These are phyloP conservation scores for Candida ovalis DNA, from an alignment of 805 yeast species.

Conservation along the genomic window DNA sequence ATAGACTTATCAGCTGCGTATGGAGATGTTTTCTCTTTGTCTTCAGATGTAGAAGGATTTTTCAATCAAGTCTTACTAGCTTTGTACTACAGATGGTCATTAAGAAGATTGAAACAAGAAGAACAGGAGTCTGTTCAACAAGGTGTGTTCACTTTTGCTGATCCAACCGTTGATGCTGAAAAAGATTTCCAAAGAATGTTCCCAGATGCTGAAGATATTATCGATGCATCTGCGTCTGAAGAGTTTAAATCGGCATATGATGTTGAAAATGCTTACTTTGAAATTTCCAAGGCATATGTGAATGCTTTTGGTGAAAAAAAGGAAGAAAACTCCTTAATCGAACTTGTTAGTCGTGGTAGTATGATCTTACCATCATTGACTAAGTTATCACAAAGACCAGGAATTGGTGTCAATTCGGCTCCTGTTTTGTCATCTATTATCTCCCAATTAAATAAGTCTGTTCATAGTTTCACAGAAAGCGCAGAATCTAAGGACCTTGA, in stretches of 20 bases:
- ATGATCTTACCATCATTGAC: conserved; percentile 28
- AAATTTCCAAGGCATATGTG: conserved; percentile 48
- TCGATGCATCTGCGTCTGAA: conserved; percentile 34
- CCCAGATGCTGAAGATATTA: conserved; percentile 79
- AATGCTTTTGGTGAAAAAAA: conserved; percentile 32
- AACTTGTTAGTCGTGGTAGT: conserved; percentile 41
- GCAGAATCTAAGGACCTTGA: conserved; percentile 33
- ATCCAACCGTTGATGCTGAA: conserved; percentile 64
- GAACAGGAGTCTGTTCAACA: conserved; percentile 57
- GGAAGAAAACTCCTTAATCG: conserved; percentile 13
- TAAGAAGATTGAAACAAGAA: conserved; percentile 63
- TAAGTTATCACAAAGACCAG: conserved; percentile 21
- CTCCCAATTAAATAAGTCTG: conserved; percentile 31
- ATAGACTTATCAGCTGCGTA: conserved; percentile 41
- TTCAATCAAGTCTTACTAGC: conserved; percentile 50
- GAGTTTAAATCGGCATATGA: conserved; percentile 12
- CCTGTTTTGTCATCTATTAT: conserved; percentile 35
- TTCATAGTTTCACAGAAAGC: conserved; percentile 25
- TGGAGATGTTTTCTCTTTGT: conserved; percentile 1
- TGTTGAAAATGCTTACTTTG: conserved; percentile 45
- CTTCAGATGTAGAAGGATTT: conserved; percentile 23
- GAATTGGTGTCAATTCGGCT: conserved; percentile 21
- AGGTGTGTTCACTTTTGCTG: conserved; percentile 62
- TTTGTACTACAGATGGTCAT: conserved; percentile 77
- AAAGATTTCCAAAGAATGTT: conserved; percentile 77